phyloP scores from a whole-genome alignment of 805 yeast genomes.

The Saccharomyces mikatae region DNA sequence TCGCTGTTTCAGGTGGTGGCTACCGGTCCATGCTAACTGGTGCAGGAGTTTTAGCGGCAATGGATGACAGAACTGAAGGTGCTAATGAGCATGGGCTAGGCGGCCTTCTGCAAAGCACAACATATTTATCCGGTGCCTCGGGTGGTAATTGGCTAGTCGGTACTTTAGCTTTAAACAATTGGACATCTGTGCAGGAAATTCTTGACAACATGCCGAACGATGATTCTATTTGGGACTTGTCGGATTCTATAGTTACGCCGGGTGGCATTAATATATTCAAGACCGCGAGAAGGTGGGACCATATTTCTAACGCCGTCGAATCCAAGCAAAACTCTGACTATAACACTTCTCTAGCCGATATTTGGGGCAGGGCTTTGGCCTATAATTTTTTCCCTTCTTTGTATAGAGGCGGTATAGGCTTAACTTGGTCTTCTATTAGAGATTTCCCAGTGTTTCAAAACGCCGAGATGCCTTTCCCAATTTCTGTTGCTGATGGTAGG shows the following conservation, averaged over 20 bases:
- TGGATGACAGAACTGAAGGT: slow-evolving; percentile 62
- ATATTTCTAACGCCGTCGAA: slow-evolving; percentile 47
- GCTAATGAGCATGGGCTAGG: slow-evolving; percentile 54
- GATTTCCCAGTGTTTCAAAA: slow-evolving; percentile 52
- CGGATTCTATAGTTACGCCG: slow-evolving; percentile 52
- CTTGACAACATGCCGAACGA: slow-evolving; percentile 29
- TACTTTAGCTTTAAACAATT: slow-evolving; percentile 60
- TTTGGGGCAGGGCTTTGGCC: slow-evolving; percentile 73
- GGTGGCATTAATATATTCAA: slow-evolving; percentile 54
- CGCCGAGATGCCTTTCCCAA: slow-evolving; percentile 67
- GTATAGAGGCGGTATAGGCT: slow-evolving; percentile 55
- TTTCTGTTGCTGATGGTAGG: slow-evolving; percentile 59
- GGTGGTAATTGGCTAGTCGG: slow-evolving; percentile 85
- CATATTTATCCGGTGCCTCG: slow-evolving; percentile 69
- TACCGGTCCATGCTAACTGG: slow-evolving; percentile 82
- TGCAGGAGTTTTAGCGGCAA: slow-evolving; percentile 74
- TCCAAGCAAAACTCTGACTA: slow-evolving; percentile 58
- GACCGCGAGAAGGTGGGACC: slow-evolving; percentile 47
- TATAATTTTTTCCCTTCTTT: slow-evolving; percentile 61
- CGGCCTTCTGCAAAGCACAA: slow-evolving; percentile 62
- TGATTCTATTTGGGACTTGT: slow-evolving; percentile 60
- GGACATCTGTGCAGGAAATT: slow-evolving; percentile 61
- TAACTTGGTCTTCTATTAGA: slow-evolving; percentile 52
- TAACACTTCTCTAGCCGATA: slow-evolving; percentile 58
- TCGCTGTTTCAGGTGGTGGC: slow-evolving; percentile 80